These are phyloP conservation scores for Tubosaeta sp. DNA, from an alignment of 768 basidiomycete species.

Conservation along the genomic window DNA sequence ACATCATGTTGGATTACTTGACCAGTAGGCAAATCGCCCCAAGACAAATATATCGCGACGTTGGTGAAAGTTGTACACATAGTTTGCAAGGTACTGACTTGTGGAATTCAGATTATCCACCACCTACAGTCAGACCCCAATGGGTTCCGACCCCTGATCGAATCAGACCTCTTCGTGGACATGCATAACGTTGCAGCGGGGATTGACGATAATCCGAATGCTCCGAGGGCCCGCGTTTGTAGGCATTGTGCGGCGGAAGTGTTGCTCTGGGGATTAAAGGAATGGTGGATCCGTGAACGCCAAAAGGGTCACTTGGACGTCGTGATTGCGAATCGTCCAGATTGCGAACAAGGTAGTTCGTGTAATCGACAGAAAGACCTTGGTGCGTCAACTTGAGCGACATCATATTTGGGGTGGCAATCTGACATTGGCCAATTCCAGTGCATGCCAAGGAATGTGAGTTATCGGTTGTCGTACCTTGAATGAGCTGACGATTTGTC, in stretches of 20 bases:
- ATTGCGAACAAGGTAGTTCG: constrained; percentile 59
- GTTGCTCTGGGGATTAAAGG: constrained; percentile 68
- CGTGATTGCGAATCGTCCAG: constrained; percentile 51
- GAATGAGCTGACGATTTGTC: constrained; percentile 3
- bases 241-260: constrained; percentile 72
- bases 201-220: constrained; percentile 50
- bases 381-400: constrained; percentile 39
- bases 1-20: constrained; percentile 80
- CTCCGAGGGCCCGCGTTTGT: constrained; percentile 61
- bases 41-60: constrained; percentile 71
- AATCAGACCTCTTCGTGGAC: constrained; percentile 67
- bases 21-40: constrained; percentile 58
- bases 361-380: constrained; percentile 65
- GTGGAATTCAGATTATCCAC: constrained; percentile 49
- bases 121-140: constrained; percentile 57
- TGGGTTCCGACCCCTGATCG: constrained; percentile 63
- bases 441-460: constrained; percentile 76
- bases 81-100: constrained; percentile 3
- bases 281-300: constrained; percentile 82
- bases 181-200: constrained; percentile 56
- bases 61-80: neutral
- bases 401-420: neutral
- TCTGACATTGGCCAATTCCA: constrained; percentile 25
- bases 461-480: constrained; percentile 19
- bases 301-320: constrained; percentile 62